Percentiles rank a stretch among this genome's conserved stretches.
Evolutionary conservation across 2,329 filamentous ascomycete species (phyloP).

Genomic region (Trichoderma atrobrunneum): DNA sequence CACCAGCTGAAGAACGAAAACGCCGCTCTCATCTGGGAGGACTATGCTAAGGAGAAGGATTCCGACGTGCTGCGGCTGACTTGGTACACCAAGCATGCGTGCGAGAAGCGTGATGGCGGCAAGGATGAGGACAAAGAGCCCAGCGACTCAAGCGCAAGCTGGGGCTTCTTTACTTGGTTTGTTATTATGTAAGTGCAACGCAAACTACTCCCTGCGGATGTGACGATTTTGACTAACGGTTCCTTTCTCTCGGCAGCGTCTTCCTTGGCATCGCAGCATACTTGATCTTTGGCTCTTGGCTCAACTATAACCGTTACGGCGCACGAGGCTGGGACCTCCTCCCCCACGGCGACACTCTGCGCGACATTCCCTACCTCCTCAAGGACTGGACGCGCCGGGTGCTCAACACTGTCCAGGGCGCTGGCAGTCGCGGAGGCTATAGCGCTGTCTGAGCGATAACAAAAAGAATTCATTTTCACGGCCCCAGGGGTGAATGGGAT

Average conservation of each 20-base stretch:
- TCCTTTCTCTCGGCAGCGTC: slow-evolving; percentile 50
- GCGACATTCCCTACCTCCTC: slow-evolving; percentile 86
- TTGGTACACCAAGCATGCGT: slow-evolving; percentile 87
- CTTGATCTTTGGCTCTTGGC: slow-evolving; percentile 96
- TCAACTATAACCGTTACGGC: slow-evolving; percentile 97
- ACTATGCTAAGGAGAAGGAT: slow-evolving; percentile 62
- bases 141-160: slow-evolving; percentile 54
- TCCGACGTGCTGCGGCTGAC: slow-evolving; percentile 66
- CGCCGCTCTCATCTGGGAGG: slow-evolving; percentile 70
- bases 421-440: slow-evolving; percentile 84
- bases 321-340: slow-evolving; percentile 92
- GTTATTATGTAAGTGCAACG: slow-evolving; percentile 73
- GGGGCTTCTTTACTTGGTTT: slow-evolving; percentile 98
- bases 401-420: slow-evolving; percentile 78
- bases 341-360: slow-evolving; percentile 86
- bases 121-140: slow-evolving; percentile 42
- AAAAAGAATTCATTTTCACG: neutral
- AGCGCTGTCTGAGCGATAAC: slow-evolving; percentile 71
- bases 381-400: slow-evolving; percentile 83
- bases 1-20: slow-evolving; percentile 53
- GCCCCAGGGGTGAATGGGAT: neutral
- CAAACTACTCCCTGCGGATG: neutral
- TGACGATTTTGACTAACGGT: slow-evolving; percentile 21
- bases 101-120: slow-evolving; percentile 56
- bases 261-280: slow-evolving; percentile 86